phyloP scores from a whole-genome alignment of 306 rosid genomes.

The Gillenia trifoliata region DNA sequence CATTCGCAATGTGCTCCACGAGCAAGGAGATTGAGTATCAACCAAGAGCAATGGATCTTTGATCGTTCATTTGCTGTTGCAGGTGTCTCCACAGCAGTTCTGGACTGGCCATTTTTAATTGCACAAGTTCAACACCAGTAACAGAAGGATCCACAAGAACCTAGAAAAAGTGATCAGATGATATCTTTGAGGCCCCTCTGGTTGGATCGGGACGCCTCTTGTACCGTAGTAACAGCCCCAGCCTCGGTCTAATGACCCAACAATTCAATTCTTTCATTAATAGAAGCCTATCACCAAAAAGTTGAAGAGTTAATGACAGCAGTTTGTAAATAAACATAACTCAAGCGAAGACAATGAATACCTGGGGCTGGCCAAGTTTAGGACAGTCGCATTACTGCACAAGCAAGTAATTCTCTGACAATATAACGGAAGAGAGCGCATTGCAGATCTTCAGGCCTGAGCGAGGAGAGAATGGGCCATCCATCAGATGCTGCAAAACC shows the following conservation, averaged over 20 bases:
- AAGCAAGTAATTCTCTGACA: slow-evolving; percentile 93
- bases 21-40: slow-evolving; percentile 63
- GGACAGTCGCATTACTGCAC: slow-evolving; percentile 86
- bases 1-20: slow-evolving; percentile 58
- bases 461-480: slow-evolving; percentile 77
- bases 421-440: slow-evolving; percentile 79
- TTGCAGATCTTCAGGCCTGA: slow-evolving; percentile 79
- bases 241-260: slow-evolving; percentile 64
- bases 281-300: slow-evolving; percentile 68
- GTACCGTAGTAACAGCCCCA: slow-evolving; percentile 34
- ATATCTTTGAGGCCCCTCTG: slow-evolving; percentile 42
- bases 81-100: slow-evolving; percentile 26
- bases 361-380: slow-evolving; percentile 92
- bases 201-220: slow-evolving; percentile 43
- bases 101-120: slow-evolving; percentile 55
- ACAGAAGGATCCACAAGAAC: slow-evolving; percentile 76
- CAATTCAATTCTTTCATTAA: slow-evolving; percentile 85
- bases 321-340: slow-evolving; percentile 12
- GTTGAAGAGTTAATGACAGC: slow-evolving; percentile 20
- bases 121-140: slow-evolving; percentile 90
- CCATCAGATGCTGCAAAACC: slow-evolving; percentile 95
- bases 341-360: slow-evolving; percentile 23
- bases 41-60: slow-evolving; percentile 84
- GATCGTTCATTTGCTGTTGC: slow-evolving; percentile 32
- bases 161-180: slow-evolving; percentile 59